phyloP scores from a whole-genome alignment of 176 grass and related monocot genomes.

The Carex parvula region DNA sequence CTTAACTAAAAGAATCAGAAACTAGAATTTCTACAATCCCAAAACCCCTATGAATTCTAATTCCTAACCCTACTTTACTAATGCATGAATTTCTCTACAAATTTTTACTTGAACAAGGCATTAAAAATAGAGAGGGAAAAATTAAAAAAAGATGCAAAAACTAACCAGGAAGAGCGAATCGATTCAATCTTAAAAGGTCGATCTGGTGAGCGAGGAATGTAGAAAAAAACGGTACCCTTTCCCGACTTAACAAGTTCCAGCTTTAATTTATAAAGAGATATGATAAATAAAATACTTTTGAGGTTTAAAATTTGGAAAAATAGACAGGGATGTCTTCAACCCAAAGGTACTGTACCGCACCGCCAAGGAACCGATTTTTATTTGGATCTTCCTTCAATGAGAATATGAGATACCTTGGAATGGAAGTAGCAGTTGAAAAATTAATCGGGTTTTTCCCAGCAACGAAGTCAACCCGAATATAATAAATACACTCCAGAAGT shows the following conservation, averaged over 20 bases:
- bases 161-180: neutral
- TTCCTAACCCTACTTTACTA: neutral
- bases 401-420: neutral
- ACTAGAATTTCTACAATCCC: neutral
- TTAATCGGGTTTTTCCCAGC: neutral
- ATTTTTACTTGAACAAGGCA: neutral
- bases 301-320: neutral
- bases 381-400: neutral
- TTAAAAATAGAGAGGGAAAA: neutral
- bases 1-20: neutral
- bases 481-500: neutral
- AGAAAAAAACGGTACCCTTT: neutral
- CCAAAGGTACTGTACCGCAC: constrained; percentile 13
- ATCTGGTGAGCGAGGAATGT: neutral
- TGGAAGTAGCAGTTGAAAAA: neutral
- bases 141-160: neutral
- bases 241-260: neutral
- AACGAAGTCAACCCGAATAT: neutral
- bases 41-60: neutral
- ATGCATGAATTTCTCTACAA: neutral
- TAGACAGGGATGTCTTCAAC: neutral
- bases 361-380: constrained; percentile 13
- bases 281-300: neutral
- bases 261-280: neutral
- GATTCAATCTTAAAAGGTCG: neutral